These are phyloP conservation scores for Mycosphaerella arachidis DNA, from an alignment of 2,329 filamentous ascomycete genomes.

Conservation along the genomic window DNA sequence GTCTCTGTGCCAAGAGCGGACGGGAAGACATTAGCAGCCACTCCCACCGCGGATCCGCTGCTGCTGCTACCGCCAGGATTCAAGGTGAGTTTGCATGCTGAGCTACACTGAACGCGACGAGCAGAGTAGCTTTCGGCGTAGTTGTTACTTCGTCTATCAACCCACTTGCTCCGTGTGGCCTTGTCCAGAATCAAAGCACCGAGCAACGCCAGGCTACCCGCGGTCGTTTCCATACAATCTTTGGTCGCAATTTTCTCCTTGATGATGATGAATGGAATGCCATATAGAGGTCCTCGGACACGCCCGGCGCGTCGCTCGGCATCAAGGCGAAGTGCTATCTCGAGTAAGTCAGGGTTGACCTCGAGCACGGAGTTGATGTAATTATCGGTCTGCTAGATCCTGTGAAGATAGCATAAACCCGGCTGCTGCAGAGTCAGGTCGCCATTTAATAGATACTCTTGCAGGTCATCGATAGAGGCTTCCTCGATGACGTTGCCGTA, in stretches of 20 bases:
- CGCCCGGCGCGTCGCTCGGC: constrained; percentile 53
- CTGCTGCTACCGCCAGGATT: constrained; percentile 67
- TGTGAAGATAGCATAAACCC: constrained; percentile 57
- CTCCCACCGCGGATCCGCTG: constrained; percentile 61
- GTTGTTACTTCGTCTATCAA: constrained; percentile 63
- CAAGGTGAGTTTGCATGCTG: constrained; percentile 63
- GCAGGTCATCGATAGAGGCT: constrained; percentile 65
- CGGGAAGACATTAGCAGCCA: constrained; percentile 58
- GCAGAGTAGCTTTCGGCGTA: constrained; percentile 65
- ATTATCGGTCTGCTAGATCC: constrained; percentile 58
- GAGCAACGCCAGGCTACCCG: constrained; percentile 63
- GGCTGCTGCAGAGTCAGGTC: constrained; percentile 56
- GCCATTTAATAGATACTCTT: constrained; percentile 52
- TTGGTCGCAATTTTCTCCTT: constrained; percentile 68
- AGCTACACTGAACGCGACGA: constrained; percentile 60
- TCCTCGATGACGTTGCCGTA: constrained; percentile 60
- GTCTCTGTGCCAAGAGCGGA: constrained; percentile 72
- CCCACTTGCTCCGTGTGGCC: constrained; percentile 68
- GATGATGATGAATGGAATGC: constrained; percentile 71
- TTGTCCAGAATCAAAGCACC: constrained; percentile 69
- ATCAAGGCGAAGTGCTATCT: constrained; percentile 59
- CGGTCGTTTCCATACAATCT: constrained; percentile 69
- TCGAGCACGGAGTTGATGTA: constrained; percentile 62
- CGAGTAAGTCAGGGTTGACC: constrained; percentile 62
- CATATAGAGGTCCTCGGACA: constrained; percentile 64